phyloP scores from a whole-genome alignment of 805 yeast species.

The Starmerella apicola region DNA sequence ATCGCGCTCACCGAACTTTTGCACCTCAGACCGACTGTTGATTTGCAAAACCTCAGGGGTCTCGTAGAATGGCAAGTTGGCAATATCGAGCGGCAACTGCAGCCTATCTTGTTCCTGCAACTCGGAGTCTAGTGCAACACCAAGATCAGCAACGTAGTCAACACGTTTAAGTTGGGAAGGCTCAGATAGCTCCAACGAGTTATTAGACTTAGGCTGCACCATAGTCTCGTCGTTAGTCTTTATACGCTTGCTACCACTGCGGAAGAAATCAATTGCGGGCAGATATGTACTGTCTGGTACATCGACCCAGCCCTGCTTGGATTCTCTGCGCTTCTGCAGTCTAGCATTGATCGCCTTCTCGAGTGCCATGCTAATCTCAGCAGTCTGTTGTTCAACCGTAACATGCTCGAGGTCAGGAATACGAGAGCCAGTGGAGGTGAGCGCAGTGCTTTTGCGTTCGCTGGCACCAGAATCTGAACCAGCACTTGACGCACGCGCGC shows the following conservation, averaged over 20 bases:
- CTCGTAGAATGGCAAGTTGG: constrained; percentile 1
- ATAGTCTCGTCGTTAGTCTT: too few relatives aligned
- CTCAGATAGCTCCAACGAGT: constrained; percentile 1
- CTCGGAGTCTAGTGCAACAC: constrained; percentile 3
- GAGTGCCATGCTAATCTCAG: constrained; percentile 65
- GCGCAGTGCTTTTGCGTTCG: constrained; percentile 22
- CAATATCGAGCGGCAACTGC: constrained; percentile 1
- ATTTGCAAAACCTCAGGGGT: constrained; percentile 4
- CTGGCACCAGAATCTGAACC: constrained; percentile 25
- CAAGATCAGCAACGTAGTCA: neutral
- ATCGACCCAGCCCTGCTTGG: constrained; percentile 63
- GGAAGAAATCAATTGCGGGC: constrained; percentile 62
- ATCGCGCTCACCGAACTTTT: constrained; percentile 9
- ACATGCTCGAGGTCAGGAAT: constrained; percentile 86
- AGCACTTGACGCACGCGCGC: constrained; percentile 19
- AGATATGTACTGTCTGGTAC: constrained; percentile 76
- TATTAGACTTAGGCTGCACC: neutral
- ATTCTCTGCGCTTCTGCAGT: constrained; percentile 44
- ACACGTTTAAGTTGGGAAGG: neutral
- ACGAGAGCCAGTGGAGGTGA: constrained; percentile 50
- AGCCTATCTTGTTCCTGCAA: neutral
- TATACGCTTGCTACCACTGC: too few relatives aligned
- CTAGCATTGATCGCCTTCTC: constrained; percentile 78
- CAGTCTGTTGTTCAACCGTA: constrained; percentile 61
- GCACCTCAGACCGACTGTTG: neutral